Base-by-base conservation (phyloP, 192 early-diverging fungal species). In the Umbelopsis vinacea region DNA sequence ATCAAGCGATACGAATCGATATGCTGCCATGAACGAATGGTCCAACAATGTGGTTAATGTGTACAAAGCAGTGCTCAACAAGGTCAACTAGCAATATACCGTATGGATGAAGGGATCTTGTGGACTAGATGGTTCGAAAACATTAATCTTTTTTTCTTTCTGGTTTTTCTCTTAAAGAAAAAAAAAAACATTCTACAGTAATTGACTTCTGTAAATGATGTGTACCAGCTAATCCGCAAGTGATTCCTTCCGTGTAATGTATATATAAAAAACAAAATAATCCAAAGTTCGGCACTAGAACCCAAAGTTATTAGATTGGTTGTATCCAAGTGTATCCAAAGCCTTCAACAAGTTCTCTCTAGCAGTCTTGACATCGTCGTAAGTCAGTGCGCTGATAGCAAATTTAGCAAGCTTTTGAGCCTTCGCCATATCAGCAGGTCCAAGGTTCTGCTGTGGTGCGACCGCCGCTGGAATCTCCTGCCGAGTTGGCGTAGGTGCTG, bases 381-480 rank as follows among this genome's bases (percentile, higher is more conserved):
- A 99, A 68, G 97, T 92, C 19, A 99, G 73, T 5, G 97, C 93
- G 73, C 95, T 96, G 74, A 96, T 92, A 3, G 96, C 97, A 86
- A 92, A 98, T 69, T 93, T 91, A 12, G 95, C 87, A 50, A 89
- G 85, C 81, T 99, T 99, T 67, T 96, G 93, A 1, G 95, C 95
- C 2, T 77, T 72, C 14, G 87, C 84, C 7, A 90, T 83, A 15
- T 86, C 85, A 2, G 70, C 53, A 15, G 89, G 82, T 46, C 88
- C 88, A 21, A 92, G 52, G 33, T 75, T 66, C 35, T 66, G 52
- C 38, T 17, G 24, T 29, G 63, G 19, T 11, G 23, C 48, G 46
- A 50, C 52, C 45, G 73, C 6, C 45, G 43, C 52, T 48, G 76
- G 54, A 22, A 29, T 70, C 19, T 74, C 67, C 60, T 22, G 21